Evolutionary conservation across 305 asterid genomes (phyloP).

Genomic region (Coffea humblotiana): DNA sequence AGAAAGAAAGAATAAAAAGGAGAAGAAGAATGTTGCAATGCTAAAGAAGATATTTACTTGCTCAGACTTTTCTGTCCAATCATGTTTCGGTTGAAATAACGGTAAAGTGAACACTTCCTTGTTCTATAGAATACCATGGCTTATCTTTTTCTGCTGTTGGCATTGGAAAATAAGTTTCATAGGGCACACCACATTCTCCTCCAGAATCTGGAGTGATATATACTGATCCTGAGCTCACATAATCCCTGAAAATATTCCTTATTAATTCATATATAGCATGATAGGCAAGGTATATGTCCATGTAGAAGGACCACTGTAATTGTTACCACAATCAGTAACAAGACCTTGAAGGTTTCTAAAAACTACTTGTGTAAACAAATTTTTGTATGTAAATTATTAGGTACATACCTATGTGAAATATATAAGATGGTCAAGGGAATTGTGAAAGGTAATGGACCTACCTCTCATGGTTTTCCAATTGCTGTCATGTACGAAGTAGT

Average conservation of each 20-base stretch:
- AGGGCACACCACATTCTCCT: slow-evolving; percentile 95
- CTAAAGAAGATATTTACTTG: slow-evolving; percentile 28
- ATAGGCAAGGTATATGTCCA: neutral
- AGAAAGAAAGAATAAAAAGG: neutral
- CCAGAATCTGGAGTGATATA: slow-evolving; percentile 76
- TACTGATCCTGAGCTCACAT: slow-evolving; percentile 53
- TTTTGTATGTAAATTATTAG: too few species aligned
- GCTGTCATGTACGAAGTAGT: slow-evolving; percentile 80
- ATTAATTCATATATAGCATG: neutral
- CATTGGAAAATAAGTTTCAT: slow-evolving; percentile 87
- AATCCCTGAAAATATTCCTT: slow-evolving; percentile 47
- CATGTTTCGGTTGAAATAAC: slow-evolving; percentile 76
- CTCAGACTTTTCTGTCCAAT: slow-evolving; percentile 55
- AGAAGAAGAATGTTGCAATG: too few species aligned
- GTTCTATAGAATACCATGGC: slow-evolving; percentile 93
- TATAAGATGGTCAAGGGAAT: too few species aligned
- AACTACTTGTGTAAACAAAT: too few species aligned
- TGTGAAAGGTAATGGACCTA: slow-evolving; percentile 1
- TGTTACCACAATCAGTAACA: too few species aligned
- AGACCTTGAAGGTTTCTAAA: too few species aligned
- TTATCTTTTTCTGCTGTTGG: slow-evolving; percentile 63
- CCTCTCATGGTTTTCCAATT: slow-evolving; percentile 89
- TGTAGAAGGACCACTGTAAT: too few species aligned
- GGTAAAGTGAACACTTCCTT: slow-evolving; percentile 75
- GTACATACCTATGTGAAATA: too few species aligned